Conservation (phyloP, 139 green algal species). For the Ostreobium quekettii region DNA sequence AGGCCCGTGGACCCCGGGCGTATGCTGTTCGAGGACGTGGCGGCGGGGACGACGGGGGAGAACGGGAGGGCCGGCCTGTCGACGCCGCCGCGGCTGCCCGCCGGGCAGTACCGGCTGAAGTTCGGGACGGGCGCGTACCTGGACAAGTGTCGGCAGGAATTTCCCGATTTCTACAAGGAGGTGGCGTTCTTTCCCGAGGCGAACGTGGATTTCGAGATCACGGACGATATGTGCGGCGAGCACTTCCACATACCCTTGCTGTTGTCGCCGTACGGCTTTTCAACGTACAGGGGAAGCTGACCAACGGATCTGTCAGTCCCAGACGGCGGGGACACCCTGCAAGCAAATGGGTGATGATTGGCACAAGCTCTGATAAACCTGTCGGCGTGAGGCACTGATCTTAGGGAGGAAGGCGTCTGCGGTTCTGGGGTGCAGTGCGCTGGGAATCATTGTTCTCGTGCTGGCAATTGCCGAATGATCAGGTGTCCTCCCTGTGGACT, state of each 20-base stretch:
- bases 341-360: too few species aligned
- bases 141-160: background rate
- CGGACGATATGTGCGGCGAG: conserved; percentile 34
- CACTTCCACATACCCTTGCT: conserved; percentile 95
- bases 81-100: background rate
- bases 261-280: conserved; percentile 87
- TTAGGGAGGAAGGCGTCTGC: too few species aligned
- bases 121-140: conserved; percentile 76
- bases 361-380: too few species aligned
- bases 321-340: too few species aligned
- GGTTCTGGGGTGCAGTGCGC: too few species aligned
- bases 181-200: conserved; percentile 75
- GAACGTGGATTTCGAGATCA: conserved; percentile 66
- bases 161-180: conserved; percentile 37
- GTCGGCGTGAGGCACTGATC: too few species aligned
- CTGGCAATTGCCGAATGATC: too few species aligned
- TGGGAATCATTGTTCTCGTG: too few species aligned
- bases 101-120: conserved; percentile 55
- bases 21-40: conserved; percentile 41
- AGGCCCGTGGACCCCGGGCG: conserved; percentile 24
- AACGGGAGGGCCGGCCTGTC: conserved; percentile 53
- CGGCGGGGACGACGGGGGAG: conserved; percentile 51
- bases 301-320: too few species aligned
- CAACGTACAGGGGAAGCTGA: conserved; percentile 86
- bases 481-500: too few species aligned